Evolutionary conservation across 169 alveolate genomes (phyloP), one percentile per base, ranked within the genome.

Genomic region (Miamiensis avidus): DNA sequence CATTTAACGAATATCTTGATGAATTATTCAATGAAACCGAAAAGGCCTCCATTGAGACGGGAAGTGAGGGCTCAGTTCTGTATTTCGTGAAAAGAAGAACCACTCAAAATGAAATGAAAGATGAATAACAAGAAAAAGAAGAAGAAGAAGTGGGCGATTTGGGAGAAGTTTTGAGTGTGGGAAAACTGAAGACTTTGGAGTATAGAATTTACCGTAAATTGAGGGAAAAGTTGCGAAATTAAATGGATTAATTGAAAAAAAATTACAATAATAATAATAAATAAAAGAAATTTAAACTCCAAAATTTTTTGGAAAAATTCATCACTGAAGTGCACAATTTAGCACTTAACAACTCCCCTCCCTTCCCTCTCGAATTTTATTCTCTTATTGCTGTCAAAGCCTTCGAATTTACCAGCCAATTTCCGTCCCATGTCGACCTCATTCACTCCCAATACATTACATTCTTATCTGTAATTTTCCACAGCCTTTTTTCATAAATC

Each of bases 151-250:
- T 20, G 4, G 20, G 20, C 20, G 20, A 11, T 49, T 4, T 11
- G 26, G 69, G n/a, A n/a, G n/a, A 49, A 77, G 91, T 89, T 11
- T 73, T 94, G 27, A 81, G 93, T 69, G 81, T 94, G 74, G 32
- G 93, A 30, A 94, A 94, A 87, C 33, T 94, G 29, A 94, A 94
- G 78, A 94, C 97, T 0, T 82, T 91, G n/a, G 97, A 94, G 73
- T 94, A 94, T 82, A 87, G 95, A 83, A 88, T 92, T 32, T 92
- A 84, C 85, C 90, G 97, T 84, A 94, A 92, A 82, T 65, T 94
- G 31, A 89, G 97, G 86, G 97, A 94, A 84, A 94, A 94, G 76
- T 78, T 91, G 49, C 89, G 88, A 86, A 82, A 85, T 77, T 85
- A 86, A 78, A 73, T 82, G 30, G 88, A 89, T 65, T 78, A 86